Base-by-base conservation (phyloP, 257 asterid genomes). In the Penstemon barbatus region DNA sequence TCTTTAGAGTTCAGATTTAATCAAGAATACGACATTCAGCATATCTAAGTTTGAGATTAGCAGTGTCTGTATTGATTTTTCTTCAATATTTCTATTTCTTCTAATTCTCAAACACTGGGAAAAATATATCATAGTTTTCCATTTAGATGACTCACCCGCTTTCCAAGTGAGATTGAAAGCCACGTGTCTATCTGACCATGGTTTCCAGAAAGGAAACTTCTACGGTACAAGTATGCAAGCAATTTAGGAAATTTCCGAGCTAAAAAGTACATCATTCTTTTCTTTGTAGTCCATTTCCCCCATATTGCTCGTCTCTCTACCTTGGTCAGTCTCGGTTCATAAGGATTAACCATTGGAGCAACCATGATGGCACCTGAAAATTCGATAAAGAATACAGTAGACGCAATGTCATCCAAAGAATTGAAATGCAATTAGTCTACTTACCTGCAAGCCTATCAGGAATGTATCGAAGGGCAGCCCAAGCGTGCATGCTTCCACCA, bases 381-480 rank as follows among this genome's bases (percentile, higher is more conserved):
- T 72, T 62, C 59, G 63, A 41, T 57, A 56, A 43, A 58, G 38
- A 71, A 71, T 37, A 25, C 33, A 25, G 2, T 25, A 25, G 33
- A 25, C 33, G 33, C 33, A 2, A 25, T 25, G 33, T 1, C 13
- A 44, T 12, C 41, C 1, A 40, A n/a, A 25, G 65, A 13, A 66
- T 8, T 40, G 42, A 49, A 51, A 66, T 37, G 63, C 61, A 11
- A 48, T 65, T 62, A 48, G 65, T 18, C 33, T 57, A 65, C 43
- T 42, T 61, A 94, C 99, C 99, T 49, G 89, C 96, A 76, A 94
- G 64, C 75, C 92, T 81, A 77, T 94, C 97, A 45, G 99, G 99
- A 77, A 94, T 94, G 82, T 85, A 91, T 18, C 85, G 84, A 71
- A 94, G 96, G 56, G 97, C 92, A 71, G 96, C 96, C 96, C 96